Evolutionary conservation across 352 stramenopile species (phyloP), one percentile per base, ranked within the genome.

Genomic region (Globisporangium iwayamae): DNA sequence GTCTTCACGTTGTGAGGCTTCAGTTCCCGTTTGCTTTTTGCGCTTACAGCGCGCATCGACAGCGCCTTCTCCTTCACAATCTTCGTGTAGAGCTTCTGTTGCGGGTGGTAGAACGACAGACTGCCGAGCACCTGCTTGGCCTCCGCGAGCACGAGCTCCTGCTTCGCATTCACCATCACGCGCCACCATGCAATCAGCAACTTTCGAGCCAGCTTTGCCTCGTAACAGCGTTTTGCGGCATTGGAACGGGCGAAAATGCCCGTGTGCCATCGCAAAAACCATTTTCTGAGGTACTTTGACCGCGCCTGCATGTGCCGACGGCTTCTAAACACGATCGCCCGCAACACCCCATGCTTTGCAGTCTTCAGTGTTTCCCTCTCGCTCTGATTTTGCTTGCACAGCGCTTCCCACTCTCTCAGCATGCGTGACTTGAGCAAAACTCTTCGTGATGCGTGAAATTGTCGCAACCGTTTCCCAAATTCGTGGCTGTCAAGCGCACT

Each of bases 141-240:
- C 18, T 78, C 69, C 8, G 65, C 4, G n/a, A 87, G 56, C 4
- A 89, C 56, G 28, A 67, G 63, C 46, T 87, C 80, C 64, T 89
- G 80, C 57, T 87, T 89, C 1, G 46, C 46, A 48, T 87, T 71
- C 10, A 85, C 68, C 0, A 72, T 73, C 43, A 69, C 48, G 14
- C 71, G 77, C 80, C 80, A 85, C 78, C 78, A 87, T 20, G 25
- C 58, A 3, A 65, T 2, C 0, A 83, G 16, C 6, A 60, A 20
- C n/a, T 67, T 76, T 10, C 55, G 63, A 34, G 66, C 46, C 20
- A 83, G 20, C 43, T n/a, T 30, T 18, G 14, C 41, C 25, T 32
- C 32, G 62, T 62, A 78, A 51, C 75, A 57, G 4, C 45, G 16
- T 10, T 30, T 53, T 4, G 70, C 68, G n/a, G 45, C 46, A n/a